phyloP scores from a whole-genome alignment of 345 rosid genomes.

The Zanthoxylum bungeanum region DNA sequence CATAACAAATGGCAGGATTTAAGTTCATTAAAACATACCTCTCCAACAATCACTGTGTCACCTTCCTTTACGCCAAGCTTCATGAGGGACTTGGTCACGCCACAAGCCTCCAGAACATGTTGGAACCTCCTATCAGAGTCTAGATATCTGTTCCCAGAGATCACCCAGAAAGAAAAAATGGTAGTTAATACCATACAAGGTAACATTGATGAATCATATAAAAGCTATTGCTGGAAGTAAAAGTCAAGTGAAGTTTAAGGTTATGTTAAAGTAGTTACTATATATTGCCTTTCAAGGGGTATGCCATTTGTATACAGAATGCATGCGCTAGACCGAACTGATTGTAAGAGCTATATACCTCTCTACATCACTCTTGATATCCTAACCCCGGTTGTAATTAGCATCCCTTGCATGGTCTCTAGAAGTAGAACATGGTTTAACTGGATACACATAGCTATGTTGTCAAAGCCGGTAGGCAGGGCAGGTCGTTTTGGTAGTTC shows the following conservation, averaged over 20 bases:
- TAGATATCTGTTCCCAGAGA: constrained; percentile 48
- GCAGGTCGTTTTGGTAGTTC: too few species aligned
- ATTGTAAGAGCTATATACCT: neutral
- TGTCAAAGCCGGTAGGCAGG: too few species aligned
- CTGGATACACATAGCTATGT: too few species aligned
- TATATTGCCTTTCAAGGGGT: neutral
- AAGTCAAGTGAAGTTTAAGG: too few species aligned
- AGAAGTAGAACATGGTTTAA: neutral
- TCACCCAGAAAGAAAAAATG: neutral
- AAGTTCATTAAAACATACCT: constrained; percentile 43
- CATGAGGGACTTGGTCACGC: constrained; percentile 65
- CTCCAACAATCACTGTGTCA: constrained; percentile 83
- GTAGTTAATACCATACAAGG: neutral
- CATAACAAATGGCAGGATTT: neutral
- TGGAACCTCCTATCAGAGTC: constrained; percentile 90
- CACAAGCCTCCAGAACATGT: constrained; percentile 90
- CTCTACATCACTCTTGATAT: neutral
- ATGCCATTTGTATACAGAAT: neutral
- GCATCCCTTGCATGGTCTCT: neutral
- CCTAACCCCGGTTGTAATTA: neutral
- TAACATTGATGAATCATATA: neutral
- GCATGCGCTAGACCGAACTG: neutral
- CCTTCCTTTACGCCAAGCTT: constrained; percentile 94
- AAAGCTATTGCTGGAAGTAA: neutral
- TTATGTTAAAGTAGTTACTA: neutral